Conservation (phyloP, 2,329 filamentous ascomycete species). For the Escovopsis sp. region DNA sequence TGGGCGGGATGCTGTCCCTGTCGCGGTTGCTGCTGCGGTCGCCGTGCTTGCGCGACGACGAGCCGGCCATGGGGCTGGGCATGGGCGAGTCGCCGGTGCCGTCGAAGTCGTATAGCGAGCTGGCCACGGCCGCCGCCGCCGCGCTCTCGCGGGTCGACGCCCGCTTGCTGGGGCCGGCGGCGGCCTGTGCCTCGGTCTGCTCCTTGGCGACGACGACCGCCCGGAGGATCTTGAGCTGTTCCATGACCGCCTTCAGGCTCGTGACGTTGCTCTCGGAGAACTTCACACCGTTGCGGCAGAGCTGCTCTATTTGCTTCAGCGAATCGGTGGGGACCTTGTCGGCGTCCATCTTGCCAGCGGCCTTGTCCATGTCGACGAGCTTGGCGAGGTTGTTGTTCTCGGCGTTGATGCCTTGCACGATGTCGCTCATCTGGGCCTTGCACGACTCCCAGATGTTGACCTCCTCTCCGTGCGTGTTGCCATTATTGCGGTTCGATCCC, state of each 20-base stretch:
- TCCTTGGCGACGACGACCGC: slow-evolving; percentile 29
- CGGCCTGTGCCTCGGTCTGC: slow-evolving; percentile 18
- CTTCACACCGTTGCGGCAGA: slow-evolving; percentile 27
- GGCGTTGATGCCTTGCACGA: slow-evolving; percentile 24
- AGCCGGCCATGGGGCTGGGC: slow-evolving; percentile 25
- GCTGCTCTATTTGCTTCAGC: slow-evolving; percentile 28
- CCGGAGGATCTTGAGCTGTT: slow-evolving; percentile 26
- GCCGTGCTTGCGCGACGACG: slow-evolving; percentile 20
- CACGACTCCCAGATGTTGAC: slow-evolving; percentile 27
- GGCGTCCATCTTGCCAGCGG: slow-evolving; percentile 22
- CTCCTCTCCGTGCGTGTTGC: slow-evolving; percentile 27
- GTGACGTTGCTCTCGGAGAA: slow-evolving; percentile 22
- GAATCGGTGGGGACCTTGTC: slow-evolving; percentile 21
- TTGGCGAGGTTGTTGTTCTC: slow-evolving; percentile 26
- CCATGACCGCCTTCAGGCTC: slow-evolving; percentile 22
- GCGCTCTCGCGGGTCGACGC: slow-evolving; percentile 9
- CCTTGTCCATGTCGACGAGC: slow-evolving; percentile 25
- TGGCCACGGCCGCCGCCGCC: slow-evolving; percentile 9
- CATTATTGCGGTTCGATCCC: slow-evolving; percentile 28
- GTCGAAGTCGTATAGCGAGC: slow-evolving; percentile 29
- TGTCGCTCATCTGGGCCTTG: slow-evolving; percentile 24
- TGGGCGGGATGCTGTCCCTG: slow-evolving; percentile 38
- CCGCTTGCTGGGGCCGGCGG: slow-evolving; percentile 17
- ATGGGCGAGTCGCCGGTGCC: slow-evolving; percentile 29
- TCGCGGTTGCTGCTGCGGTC: slow-evolving; percentile 24